These are phyloP conservation scores for Wickerhamomyces sp. DNA, from an alignment of 1,139 yeast species.

Conservation along the genomic window DNA sequence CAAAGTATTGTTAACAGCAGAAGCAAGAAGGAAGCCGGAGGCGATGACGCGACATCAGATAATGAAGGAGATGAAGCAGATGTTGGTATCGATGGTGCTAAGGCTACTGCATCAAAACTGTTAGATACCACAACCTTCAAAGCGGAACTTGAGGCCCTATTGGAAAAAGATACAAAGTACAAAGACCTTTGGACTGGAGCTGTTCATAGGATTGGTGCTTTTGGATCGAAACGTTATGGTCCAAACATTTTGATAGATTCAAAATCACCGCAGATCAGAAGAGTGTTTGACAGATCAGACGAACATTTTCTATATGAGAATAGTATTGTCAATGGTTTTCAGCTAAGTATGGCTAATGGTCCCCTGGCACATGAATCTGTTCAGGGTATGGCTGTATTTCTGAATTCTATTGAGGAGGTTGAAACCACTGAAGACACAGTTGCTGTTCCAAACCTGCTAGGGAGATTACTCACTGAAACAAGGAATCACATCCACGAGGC, in stretches of 20 bases:
- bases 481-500: conserved; percentile 69
- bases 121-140: conserved; percentile 28
- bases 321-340: conserved; percentile 77
- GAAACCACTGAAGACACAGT: conserved; percentile 22
- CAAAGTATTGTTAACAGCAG: conserved; percentile 18
- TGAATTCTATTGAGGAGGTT: conserved; percentile 36
- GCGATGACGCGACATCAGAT: conserved; percentile 17
- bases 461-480: conserved; percentile 68
- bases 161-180: conserved; percentile 28
- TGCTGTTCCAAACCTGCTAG: conserved; percentile 39
- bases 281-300: conserved; percentile 19
- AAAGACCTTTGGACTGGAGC: conserved; percentile 22
- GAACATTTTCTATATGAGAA: conserved; percentile 50
- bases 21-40: conserved; percentile 9
- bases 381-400: conserved; percentile 66
- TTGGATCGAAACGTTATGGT: conserved; percentile 78
- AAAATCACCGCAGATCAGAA: conserved; percentile 33
- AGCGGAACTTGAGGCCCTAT: conserved; percentile 28
- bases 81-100: conserved; percentile 15
- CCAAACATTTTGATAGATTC: conserved; percentile 70
- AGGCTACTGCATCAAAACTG: conserved; percentile 19
- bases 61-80: conserved; percentile 18
- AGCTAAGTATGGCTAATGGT: conserved; percentile 76
- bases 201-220: conserved; percentile 48
- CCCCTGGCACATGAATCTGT: conserved; percentile 86